Evolutionary conservation across 2,329 filamentous ascomycete genomes (phyloP), one percentile per base, ranked within the genome.

Genomic region (Mariannaea elegans): DNA sequence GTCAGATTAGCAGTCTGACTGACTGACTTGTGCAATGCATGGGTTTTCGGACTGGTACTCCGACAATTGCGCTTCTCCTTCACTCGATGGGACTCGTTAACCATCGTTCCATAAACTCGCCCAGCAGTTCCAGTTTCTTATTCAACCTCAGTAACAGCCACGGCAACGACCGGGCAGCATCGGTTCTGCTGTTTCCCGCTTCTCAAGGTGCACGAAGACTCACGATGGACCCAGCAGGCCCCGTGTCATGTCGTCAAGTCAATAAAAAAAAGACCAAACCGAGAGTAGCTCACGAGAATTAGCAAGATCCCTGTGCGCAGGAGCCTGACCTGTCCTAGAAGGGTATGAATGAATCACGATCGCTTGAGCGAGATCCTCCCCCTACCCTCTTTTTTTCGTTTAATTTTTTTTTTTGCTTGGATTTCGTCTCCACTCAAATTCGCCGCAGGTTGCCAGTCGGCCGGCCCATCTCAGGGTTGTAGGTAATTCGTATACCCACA

Each of bases 271-370:
- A 48, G 23, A 23, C 58, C 51, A 18, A 9, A 27, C 24, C 5
- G 24, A 27, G 42, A 38, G 54, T 63, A 57, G 51, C 50, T 46
- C 59, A 62, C 49, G 61, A 51, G 58, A 56, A 65, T 62, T 64
- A 65, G 60, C 66, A 65, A 6, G 9, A 44, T 24, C 44, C 44
- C 27, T 46, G 27, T 9, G 24, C 27, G 9, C 23, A 31, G 41
- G 13, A n/a, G 16, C 49, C 16, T 18, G 24, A 27, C 8, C 49
- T 42, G 19, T 14, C 39, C n/a, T 12, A 24, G 41, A 53, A 24
- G 16, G 34, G 38, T 39, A 54, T 41, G 32, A 54, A 21, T 62
- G 65, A 69, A 70, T 65, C 65, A 67, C 67, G 67, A 69, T 69
- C 67, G 65, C 48, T 63, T 52, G 53, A 65, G 62, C 65, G 63